These are phyloP conservation scores for Pyrus pyrifolia DNA, from an alignment of 306 rosid species.

Conservation along the genomic window DNA sequence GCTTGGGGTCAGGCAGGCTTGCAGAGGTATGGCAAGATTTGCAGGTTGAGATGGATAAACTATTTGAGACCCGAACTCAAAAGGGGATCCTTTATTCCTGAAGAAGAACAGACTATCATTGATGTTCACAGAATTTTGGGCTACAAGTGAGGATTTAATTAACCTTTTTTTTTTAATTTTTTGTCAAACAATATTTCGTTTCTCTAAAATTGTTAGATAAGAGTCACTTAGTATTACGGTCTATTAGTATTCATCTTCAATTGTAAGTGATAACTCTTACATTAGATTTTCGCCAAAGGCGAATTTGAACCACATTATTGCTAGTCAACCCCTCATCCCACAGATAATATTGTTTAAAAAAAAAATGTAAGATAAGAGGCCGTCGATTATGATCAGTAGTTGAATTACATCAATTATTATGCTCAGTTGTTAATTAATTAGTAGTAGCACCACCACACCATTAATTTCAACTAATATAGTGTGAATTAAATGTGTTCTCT, in stretches of 20 bases:
- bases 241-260: too few relatives aligned
- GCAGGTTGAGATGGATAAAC: constrained; percentile 55
- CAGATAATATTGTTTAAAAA: too few relatives aligned
- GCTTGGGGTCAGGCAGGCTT: constrained; percentile 19
- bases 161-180: not conserved
- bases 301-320: too few relatives aligned
- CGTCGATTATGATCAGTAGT: not conserved
- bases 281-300: too few relatives aligned
- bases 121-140: constrained; percentile 49
- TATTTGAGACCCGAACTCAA: constrained; percentile 48
- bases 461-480: not conserved
- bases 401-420: not conserved
- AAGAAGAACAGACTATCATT: constrained; percentile 47
- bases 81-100: constrained; percentile 41
- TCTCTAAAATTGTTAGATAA: too few relatives aligned
- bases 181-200: not conserved
- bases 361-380: not conserved
- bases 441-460: not conserved
- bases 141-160: constrained; percentile 28
- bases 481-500: not conserved
- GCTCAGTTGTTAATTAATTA: not conserved
- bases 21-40: constrained; percentile 51
- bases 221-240: too few relatives aligned
- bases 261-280: too few relatives aligned
- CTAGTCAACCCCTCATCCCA: too few relatives aligned